Evolutionary conservation across 306 rosid species (phyloP).

Genomic region (cucumber (Cucumis sativus)): DNA sequence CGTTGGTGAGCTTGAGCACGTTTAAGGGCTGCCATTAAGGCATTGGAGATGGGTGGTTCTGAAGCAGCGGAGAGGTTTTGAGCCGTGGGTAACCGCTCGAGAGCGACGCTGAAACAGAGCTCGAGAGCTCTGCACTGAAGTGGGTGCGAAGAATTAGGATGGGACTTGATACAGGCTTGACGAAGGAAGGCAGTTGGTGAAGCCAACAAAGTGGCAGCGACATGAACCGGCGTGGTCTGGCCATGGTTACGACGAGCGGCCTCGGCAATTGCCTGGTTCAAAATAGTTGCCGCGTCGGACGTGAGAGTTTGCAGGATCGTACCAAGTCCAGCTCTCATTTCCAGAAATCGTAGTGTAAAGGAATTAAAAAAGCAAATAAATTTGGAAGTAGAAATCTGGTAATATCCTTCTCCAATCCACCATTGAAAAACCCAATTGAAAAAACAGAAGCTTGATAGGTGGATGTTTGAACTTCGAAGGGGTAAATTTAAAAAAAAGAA

Average conservation of each 20-base stretch:
- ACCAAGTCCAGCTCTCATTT: slow-evolving; percentile 93
- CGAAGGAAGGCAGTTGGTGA: slow-evolving; percentile 81
- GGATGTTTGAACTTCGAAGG: neutral
- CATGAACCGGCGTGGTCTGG: slow-evolving; percentile 94
- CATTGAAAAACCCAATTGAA: neutral
- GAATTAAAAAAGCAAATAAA: neutral
- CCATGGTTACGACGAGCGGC: slow-evolving; percentile 93
- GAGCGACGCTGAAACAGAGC: slow-evolving; percentile 91
- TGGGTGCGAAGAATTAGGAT: slow-evolving; percentile 91
- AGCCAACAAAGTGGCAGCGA: slow-evolving; percentile 69
- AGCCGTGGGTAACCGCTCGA: slow-evolving; percentile 75
- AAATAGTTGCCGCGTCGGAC: slow-evolving; percentile 81
- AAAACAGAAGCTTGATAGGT: neutral
- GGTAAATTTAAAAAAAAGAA: neutral
- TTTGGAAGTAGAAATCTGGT: neutral
- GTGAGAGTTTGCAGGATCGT: slow-evolving; percentile 96
- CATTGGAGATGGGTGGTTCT: slow-evolving; percentile 90
- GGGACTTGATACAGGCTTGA: slow-evolving; percentile 90
- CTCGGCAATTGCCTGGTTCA: slow-evolving; percentile 83
- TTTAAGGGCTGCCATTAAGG: slow-evolving; percentile 85
- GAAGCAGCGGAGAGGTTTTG: slow-evolving; percentile 43
- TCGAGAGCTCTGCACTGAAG: slow-evolving; percentile 96
- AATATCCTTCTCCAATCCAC: neutral
- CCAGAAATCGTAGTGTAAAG: neutral
- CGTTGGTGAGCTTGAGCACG: slow-evolving; percentile 98